Evolutionary conservation across 805 yeast species (phyloP).

Genomic region (Dipodascopsis uninucleata): DNA sequence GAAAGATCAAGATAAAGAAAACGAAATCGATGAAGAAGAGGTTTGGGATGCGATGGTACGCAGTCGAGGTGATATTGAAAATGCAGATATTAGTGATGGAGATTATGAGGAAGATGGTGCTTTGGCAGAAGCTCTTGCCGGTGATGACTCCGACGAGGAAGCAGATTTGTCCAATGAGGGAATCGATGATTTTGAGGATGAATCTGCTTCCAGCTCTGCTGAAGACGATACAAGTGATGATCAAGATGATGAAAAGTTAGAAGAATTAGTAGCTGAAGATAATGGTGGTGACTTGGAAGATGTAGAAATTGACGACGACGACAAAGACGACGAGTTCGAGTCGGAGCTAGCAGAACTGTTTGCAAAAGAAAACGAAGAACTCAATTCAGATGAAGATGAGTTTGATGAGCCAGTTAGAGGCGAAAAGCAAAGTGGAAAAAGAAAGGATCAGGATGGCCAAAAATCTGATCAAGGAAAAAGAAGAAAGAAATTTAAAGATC

Average conservation of each 20-base stretch:
- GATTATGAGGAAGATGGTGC: constrained; percentile 54
- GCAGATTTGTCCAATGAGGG: constrained; percentile 32
- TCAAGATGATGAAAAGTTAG: constrained; percentile 33
- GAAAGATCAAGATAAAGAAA: constrained; percentile 37
- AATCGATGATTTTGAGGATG: constrained; percentile 40
- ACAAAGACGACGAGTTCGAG: constrained; percentile 38
- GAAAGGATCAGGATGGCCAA: constrained; percentile 33
- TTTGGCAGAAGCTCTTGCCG: constrained; percentile 35
- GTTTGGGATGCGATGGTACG: constrained; percentile 79
- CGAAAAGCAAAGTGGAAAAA: constrained; percentile 20
- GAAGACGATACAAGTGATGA: constrained; percentile 20
- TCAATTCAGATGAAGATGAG: not conserved
- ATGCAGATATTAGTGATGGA: constrained; percentile 56
- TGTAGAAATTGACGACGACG: constrained; percentile 39
- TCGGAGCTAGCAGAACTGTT: constrained; percentile 15
- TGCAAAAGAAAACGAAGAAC: constrained; percentile 30
- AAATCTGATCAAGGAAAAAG: constrained; percentile 28
- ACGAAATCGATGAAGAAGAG: constrained; percentile 57
- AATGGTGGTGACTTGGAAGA: constrained; percentile 36
- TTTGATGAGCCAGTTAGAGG: constrained; percentile 12
- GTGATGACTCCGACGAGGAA: constrained; percentile 34
- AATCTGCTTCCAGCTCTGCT: constrained; percentile 31
- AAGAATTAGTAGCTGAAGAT: constrained; percentile 16
- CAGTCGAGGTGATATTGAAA: constrained; percentile 52
- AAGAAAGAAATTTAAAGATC: constrained; percentile 50